A percentile compares a stretch with the other conserved stretches of the same genome.
Conservation (phyloP, 148 eudicot species). For the Diospyros kaki region DNA sequence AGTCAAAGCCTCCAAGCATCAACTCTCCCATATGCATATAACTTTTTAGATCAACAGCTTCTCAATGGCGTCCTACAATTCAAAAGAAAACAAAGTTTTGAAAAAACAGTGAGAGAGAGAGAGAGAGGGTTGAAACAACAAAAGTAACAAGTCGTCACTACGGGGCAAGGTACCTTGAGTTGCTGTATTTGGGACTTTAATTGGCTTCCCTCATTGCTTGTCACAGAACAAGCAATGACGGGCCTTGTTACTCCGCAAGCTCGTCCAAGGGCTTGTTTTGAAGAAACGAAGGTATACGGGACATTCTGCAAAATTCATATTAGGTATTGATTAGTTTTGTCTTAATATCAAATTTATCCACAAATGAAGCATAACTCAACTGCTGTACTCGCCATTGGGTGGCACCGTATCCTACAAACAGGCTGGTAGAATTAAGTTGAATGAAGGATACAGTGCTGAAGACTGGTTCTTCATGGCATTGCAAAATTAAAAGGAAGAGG, state of each 20-base stretch:
- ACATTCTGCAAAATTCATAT: conserved; percentile 55
- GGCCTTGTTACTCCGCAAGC: conserved; percentile 96
- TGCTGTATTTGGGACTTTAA: conserved; percentile 84
- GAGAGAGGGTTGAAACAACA: not conserved
- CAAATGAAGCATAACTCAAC: not conserved
- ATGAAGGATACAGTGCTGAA: not conserved
- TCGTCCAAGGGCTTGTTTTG: conserved; percentile 93
- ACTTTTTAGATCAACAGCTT: conserved; percentile 65
- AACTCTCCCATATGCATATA: too few species aligned
- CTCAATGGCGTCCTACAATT: conserved; percentile 82
- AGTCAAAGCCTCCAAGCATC: too few species aligned
- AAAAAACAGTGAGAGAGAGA: too few species aligned
- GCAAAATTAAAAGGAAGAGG: not conserved
- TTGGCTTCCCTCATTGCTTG: conserved; percentile 91
- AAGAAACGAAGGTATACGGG: conserved; percentile 89
- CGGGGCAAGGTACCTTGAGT: conserved; percentile 52
- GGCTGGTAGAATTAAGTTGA: not conserved
- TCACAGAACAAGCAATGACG: conserved; percentile 92
- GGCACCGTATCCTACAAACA: not conserved
- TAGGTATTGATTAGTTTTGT: not conserved
- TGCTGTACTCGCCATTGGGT: not conserved
- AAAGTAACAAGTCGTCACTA: not conserved
- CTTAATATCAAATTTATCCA: not conserved
- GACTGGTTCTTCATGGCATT: not conserved
- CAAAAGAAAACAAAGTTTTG: not conserved